These are phyloP conservation scores for Sanguinoderma infundibulare DNA, from an alignment of 1,284 basidiomycete genomes.

Conservation along the genomic window DNA sequence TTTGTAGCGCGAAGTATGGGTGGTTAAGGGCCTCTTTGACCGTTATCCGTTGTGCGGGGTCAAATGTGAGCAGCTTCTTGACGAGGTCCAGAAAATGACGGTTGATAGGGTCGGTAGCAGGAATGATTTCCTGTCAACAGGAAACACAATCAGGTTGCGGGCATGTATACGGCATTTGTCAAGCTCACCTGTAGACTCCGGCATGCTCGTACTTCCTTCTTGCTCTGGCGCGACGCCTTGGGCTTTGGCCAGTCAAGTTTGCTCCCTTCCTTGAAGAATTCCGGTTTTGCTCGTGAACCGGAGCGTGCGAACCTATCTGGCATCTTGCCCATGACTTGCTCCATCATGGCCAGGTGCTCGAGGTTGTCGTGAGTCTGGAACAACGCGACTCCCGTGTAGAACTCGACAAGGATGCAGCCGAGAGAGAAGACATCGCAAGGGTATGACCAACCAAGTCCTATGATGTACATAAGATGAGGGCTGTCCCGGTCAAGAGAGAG, in stretches of 20 bases:
- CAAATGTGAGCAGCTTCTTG: conserved; percentile 87
- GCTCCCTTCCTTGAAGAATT: conserved; percentile 87
- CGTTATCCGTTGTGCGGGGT: conserved; percentile 85
- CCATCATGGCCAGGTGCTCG: conserved; percentile 99
- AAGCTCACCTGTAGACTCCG: conserved; percentile 72
- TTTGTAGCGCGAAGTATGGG: conserved; percentile 77
- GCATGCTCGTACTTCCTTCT: conserved; percentile 92
- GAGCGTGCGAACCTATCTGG: conserved; percentile 81
- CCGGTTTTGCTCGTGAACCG: conserved; percentile 80
- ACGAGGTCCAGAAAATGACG: conserved; percentile 88
- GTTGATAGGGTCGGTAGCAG: conserved; percentile 72
- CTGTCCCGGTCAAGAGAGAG: neutral
- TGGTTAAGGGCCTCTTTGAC: conserved; percentile 89
- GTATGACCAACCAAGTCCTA: conserved; percentile 97
- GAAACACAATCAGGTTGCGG: conserved; percentile 3
- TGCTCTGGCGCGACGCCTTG: conserved; percentile 86
- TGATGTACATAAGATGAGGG: conserved; percentile 15
- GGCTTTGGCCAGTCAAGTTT: conserved; percentile 93
- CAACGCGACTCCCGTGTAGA: conserved; percentile 95
- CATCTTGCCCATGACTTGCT: conserved; percentile 98
- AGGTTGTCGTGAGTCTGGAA: conserved; percentile 99
- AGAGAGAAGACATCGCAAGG: conserved; percentile 99
- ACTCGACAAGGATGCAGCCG: conserved; percentile 98
- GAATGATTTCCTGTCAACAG: conserved; percentile 81
- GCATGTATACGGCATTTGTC: neutral